Evolutionary conservation across 1,139 yeast species (phyloP).

Genomic region (Tardiomyces blankii): DNA sequence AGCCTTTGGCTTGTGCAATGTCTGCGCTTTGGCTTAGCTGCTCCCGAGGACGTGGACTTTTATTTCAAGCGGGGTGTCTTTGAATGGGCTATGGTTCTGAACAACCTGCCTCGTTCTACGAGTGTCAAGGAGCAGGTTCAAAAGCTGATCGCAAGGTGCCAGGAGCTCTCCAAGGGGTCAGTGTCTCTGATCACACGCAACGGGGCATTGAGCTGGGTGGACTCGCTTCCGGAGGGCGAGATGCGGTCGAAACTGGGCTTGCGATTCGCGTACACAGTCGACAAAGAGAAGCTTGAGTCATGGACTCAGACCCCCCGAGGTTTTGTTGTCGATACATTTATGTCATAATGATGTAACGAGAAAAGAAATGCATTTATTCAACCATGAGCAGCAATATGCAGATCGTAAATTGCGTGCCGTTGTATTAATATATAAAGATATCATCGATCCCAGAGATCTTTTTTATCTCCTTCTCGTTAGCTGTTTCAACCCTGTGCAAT

Average conservation of each 20-base stretch:
- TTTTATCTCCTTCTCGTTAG: no score
- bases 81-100: conserved; percentile 44
- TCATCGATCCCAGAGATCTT: no score
- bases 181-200: conserved; percentile 51
- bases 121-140: conserved; percentile 30
- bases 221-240: conserved; percentile 16
- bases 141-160: conserved; percentile 38
- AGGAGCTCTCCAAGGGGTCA: conserved; percentile 49
- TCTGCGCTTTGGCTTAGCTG: conserved; percentile 36
- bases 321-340: no score
- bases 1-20: conserved; percentile 54
- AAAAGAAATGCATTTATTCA: no score
- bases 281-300: conserved; percentile 6
- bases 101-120: not conserved
- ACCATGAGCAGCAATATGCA: no score
- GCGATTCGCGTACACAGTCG: conserved; percentile 46
- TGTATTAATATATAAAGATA: no score
- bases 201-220: conserved; percentile 56
- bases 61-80: conserved; percentile 43
- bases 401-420: no score
- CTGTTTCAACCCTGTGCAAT: not conserved
- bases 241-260: conserved; percentile 36
- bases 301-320: conserved; percentile 12
- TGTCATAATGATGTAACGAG: no score
- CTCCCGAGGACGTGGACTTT: conserved; percentile 40